Conservation (phyloP, 306 rosid species). For the Betula pendula region DNA sequence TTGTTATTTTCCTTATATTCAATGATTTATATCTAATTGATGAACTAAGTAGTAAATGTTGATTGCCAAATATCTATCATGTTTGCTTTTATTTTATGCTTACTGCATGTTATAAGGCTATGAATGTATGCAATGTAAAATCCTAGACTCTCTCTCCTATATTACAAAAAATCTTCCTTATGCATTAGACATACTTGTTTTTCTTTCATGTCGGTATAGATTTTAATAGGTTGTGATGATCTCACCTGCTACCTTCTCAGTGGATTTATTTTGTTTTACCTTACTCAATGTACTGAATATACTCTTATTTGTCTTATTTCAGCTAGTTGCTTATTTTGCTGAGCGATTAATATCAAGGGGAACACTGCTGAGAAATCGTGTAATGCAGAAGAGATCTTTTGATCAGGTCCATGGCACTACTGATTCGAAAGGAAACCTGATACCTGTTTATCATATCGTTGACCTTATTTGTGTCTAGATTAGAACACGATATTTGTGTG, state of each 20-base stretch:
- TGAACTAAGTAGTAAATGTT: not conserved
- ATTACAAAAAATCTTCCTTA: not conserved
- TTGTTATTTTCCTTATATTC: not conserved
- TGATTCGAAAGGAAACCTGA: conserved; percentile 2
- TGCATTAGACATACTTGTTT: not conserved
- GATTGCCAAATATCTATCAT: not conserved
- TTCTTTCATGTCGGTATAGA: conserved; percentile 10
- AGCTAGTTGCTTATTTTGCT: conserved; percentile 68
- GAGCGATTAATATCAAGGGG: conserved; percentile 70
- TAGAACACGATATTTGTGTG: conserved; percentile 12
- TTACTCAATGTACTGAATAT: conserved; percentile 22
- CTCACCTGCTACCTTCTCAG: not conserved
- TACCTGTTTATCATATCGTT: not conserved
- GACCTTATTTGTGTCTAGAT: conserved; percentile 21
- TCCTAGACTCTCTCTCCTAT: not conserved
- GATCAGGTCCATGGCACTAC: conserved; percentile 58
- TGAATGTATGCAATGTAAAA: not conserved
- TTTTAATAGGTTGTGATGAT: not conserved
- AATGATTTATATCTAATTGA: not conserved
- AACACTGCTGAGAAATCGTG: conserved; percentile 70
- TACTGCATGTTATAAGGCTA: not conserved
- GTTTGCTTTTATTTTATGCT: conserved; percentile 1
- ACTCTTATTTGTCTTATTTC: conserved; percentile 41
- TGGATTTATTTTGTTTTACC: conserved; percentile 22
- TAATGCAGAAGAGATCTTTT: conserved; percentile 61